These are phyloP conservation scores for Phytophthora pseudosyringae DNA, from an alignment of 352 stramenopile genomes.

Conservation along the genomic window DNA sequence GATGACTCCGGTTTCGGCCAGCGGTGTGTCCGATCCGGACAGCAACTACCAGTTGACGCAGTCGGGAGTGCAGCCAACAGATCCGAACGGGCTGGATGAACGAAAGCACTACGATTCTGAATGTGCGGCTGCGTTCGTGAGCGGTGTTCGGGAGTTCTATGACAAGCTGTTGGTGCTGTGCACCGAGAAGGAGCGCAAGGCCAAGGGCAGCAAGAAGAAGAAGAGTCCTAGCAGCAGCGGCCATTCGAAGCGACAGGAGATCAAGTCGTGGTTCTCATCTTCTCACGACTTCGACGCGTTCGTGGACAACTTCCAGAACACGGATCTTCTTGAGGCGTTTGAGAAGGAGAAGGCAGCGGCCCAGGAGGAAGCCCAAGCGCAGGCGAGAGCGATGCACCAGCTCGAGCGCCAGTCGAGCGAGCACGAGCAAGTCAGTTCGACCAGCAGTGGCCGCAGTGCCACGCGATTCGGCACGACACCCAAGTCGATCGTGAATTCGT, in stretches of 20 bases:
- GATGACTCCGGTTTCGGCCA: slow-evolving; percentile 28
- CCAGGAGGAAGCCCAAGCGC: slow-evolving; percentile 35
- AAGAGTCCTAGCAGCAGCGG: slow-evolving; percentile 52
- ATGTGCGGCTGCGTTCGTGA: slow-evolving; percentile 60
- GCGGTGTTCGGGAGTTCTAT: slow-evolving; percentile 70
- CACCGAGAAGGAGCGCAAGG: slow-evolving; percentile 69
- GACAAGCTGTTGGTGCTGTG: slow-evolving; percentile 63
- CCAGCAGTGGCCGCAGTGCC: slow-evolving; percentile 45
- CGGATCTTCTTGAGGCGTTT: slow-evolving; percentile 54
- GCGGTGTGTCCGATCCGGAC: slow-evolving; percentile 30
- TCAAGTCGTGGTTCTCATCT: slow-evolving; percentile 87
- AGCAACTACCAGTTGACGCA: slow-evolving; percentile 41
- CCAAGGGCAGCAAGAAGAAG: slow-evolving; percentile 50
- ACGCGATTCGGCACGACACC: slow-evolving; percentile 41
- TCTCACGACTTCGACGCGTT: slow-evolving; percentile 85
- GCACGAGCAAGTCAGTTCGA: slow-evolving; percentile 41
- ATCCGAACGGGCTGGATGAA: slow-evolving; percentile 51
- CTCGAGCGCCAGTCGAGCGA: slow-evolving; percentile 43
- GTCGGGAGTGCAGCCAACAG: slow-evolving; percentile 25
- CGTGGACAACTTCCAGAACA: slow-evolving; percentile 73
- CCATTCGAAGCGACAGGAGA: slow-evolving; percentile 79
- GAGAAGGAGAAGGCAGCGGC: slow-evolving; percentile 48
- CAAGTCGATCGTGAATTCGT: slow-evolving; percentile 47
- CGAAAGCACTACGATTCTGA: slow-evolving; percentile 67
- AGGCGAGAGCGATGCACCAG: slow-evolving; percentile 39